Conservation (phyloP, 441 rosid genomes). For the Francoa sonchifolia region DNA sequence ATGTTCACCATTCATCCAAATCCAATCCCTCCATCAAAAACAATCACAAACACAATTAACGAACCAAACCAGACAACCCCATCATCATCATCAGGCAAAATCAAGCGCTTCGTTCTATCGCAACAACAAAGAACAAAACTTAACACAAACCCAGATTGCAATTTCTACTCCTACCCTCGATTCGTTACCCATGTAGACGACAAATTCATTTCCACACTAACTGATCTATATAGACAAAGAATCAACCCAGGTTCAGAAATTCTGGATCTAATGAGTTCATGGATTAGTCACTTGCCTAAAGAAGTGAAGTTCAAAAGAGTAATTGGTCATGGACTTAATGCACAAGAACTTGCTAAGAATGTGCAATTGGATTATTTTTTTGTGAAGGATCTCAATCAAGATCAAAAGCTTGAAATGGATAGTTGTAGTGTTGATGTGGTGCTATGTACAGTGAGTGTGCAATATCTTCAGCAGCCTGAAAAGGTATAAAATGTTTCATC, state of each 20-base stretch:
- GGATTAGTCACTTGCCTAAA: slow-evolving; percentile 81
- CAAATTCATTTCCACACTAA: slow-evolving; percentile 52
- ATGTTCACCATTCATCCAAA: slow-evolving; percentile 21
- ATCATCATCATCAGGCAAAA: slow-evolving; percentile 46
- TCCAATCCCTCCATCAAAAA: slow-evolving; percentile 12
- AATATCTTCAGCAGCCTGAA: slow-evolving; percentile 79
- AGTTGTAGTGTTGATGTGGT: slow-evolving; percentile 58
- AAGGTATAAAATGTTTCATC: no score
- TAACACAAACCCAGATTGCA: slow-evolving; percentile 42
- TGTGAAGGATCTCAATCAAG: slow-evolving; percentile 69
- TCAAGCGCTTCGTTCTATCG: slow-evolving; percentile 56
- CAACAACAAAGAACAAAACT: slow-evolving; percentile 60
- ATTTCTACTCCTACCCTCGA: slow-evolving; percentile 64
- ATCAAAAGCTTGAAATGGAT: slow-evolving; percentile 41
- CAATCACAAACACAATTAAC: slow-evolving; percentile 16
- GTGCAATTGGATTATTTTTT: slow-evolving; percentile 40
- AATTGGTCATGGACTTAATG: slow-evolving; percentile 85
- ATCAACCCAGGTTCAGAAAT: slow-evolving; percentile 51
- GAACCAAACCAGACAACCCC: no score
- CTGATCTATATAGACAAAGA: slow-evolving; percentile 47
- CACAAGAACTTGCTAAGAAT: slow-evolving; percentile 69
- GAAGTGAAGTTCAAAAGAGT: slow-evolving; percentile 53
- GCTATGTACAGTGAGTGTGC: slow-evolving; percentile 72
- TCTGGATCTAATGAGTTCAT: slow-evolving; percentile 83
- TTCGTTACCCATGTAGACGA: slow-evolving; percentile 84